phyloP scores from a whole-genome alignment of 2,329 filamentous ascomycete species.

The Aspergillus ibericus region DNA sequence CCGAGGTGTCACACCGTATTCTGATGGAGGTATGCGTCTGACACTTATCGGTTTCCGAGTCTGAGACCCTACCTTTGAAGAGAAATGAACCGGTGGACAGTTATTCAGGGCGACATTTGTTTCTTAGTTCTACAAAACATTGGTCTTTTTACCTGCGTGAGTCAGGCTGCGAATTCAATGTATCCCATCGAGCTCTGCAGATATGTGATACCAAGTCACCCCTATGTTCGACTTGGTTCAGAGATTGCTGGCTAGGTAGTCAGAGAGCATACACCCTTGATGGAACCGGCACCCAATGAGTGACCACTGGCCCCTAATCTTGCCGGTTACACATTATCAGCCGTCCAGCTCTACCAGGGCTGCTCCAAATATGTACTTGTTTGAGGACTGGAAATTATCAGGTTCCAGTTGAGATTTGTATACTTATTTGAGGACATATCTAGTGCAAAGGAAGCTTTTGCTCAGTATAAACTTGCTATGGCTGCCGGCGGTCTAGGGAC shows the following conservation, averaged over 20 bases:
- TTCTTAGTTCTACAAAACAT: conserved; percentile 3
- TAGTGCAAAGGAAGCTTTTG: no score
- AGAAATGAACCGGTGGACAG: neutral
- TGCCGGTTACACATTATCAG: no score
- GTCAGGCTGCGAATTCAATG: neutral
- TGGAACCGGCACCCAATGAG: no score
- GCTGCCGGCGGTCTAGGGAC: no score
- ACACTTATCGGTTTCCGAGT: neutral
- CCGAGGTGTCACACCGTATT: neutral
- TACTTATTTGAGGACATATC: no score
- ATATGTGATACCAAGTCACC: neutral
- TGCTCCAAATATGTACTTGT: no score
- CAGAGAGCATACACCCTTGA: neutral
- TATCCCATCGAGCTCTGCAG: neutral
- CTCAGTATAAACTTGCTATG: no score
- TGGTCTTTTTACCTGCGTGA: neutral
- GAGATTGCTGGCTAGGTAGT: neutral
- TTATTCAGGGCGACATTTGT: neutral
- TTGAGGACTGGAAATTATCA: no score
- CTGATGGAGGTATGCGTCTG: neutral
- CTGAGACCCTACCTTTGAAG: neutral
- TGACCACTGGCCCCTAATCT: no score
- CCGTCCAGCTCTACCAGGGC: no score
- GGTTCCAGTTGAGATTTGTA: no score
- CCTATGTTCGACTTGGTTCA: neutral